Evolutionary conservation across 2,329 filamentous ascomycete species (phyloP), one percentile per base, ranked within the genome.

Genomic region (Endothia cerciana): DNA sequence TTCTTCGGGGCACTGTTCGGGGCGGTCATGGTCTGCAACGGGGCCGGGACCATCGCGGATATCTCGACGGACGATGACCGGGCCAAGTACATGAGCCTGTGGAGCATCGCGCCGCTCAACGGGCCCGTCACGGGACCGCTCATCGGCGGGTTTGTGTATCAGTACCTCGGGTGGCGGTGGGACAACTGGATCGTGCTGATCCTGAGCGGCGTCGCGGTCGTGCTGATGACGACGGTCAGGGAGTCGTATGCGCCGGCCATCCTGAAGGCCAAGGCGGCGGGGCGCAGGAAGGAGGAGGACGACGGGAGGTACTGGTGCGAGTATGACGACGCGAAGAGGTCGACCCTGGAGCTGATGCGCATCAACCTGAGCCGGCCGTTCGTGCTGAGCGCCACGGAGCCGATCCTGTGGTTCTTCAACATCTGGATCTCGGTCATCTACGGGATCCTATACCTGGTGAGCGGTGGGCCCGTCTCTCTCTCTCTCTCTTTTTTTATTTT

Each of bases 131-230:
- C 76, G 1, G 76, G 75, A 0, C 90, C 91, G 0, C 78, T 94
- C 0, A 89, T 97, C 41, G 93, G 93, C 28, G 93, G 93, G 0
- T 96, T 97, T 71, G 86, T 91, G 1, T 92, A 77, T 70, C 83
- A 93, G 75, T 88, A 90, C 69, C 80, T 95, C 2, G 93, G 92
- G 13, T 97, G 94, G 94, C 81, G 93, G 38, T 97, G 93, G 92
- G 90, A 89, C 45, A 91, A 91, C 73, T 97, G 92, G 91, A 83
- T 95, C 25, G 85, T 89, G 10, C 78, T 94, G 72, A 94, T 96
- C 61, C 82, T 92, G 11, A 85, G 86, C 0, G 91, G 86, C 0
- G 81, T 84, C 0, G 87, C 87, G 0, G 85, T 89, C 65, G 68
- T 84, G 25, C 78, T 89, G 69, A 84, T 92, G 70, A 73, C 82